Conservation (phyloP, 1,284 basidiomycete species). For the Phellinidium pouzarii region DNA sequence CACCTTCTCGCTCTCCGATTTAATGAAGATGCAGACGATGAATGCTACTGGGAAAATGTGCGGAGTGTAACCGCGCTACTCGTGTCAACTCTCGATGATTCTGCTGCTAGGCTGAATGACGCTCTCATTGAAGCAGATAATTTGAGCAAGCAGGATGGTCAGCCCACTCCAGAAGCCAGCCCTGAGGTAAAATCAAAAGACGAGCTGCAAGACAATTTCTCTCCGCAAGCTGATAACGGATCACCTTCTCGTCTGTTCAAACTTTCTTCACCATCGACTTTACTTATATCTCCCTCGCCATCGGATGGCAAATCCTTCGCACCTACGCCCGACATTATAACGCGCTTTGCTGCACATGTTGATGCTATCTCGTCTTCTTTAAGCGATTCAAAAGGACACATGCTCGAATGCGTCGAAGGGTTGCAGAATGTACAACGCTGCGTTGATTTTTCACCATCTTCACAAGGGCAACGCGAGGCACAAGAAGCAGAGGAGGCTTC, state of each 20-base stretch:
- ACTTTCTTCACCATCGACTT: conserved; percentile 2
- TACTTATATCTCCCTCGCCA: conserved; percentile 24
- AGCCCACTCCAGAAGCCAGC: conserved; percentile 35
- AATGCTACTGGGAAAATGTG: conserved; percentile 74
- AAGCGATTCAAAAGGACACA: conserved; percentile 56
- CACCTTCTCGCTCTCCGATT: conserved; percentile 73
- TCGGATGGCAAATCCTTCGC: conserved; percentile 47
- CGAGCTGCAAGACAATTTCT: conserved; percentile 1
- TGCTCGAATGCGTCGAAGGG: conserved; percentile 51
- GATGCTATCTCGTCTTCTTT: conserved; percentile 59
- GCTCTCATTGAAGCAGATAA: conserved; percentile 53
- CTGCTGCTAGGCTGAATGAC: conserved; percentile 49
- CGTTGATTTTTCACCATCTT: conserved; percentile 21
- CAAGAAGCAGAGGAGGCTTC: conserved; percentile 36
- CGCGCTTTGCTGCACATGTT: conserved; percentile 63
- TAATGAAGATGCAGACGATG: conserved; percentile 50
- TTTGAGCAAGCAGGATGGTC: conserved; percentile 40
- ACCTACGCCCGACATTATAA: conserved; percentile 57
- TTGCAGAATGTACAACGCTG: conserved; percentile 35
- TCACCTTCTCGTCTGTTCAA: conserved; percentile 18
- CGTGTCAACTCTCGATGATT: conserved; percentile 57
- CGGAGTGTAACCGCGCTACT: conserved; percentile 63
- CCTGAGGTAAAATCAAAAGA: neutral
- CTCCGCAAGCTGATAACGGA: conserved; percentile 1
- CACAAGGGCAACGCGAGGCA: conserved; percentile 22